Conservation (phyloP, 208 protist species). For the Trypanosoma platydactyli region DNA sequence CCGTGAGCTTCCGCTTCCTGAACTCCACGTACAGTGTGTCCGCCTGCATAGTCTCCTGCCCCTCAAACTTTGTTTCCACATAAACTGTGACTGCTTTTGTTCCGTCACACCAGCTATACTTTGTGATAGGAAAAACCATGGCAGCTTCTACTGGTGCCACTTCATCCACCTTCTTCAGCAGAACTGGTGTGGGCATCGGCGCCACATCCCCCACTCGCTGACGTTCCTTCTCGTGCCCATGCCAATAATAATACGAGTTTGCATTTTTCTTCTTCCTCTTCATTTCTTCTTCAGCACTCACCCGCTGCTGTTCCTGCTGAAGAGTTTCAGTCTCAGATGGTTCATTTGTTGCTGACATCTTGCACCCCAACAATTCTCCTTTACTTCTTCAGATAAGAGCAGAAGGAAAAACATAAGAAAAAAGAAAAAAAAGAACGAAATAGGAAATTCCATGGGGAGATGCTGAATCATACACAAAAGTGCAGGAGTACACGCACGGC, state of each 20-base stretch:
- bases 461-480: neutral
- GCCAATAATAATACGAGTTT: slow-evolving; percentile 90
- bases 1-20: slow-evolving; percentile 29
- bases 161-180: slow-evolving; percentile 52
- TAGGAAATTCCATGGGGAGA: neutral
- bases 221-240: slow-evolving; percentile 82
- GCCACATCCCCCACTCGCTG: slow-evolving; percentile 82
- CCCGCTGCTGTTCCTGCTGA: slow-evolving; percentile 5
- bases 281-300: neutral
- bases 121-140: slow-evolving; percentile 32
- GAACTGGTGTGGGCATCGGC: slow-evolving; percentile 62
- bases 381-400: neutral
- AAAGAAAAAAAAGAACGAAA: slow-evolving; percentile 1
- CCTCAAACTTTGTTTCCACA: slow-evolving; percentile 48
- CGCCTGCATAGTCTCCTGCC: slow-evolving; percentile 38
- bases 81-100: slow-evolving; percentile 73
- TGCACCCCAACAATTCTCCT: neutral
- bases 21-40: slow-evolving; percentile 45
- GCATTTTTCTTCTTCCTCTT: slow-evolving; percentile 38
- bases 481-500: too few relatives aligned
- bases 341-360: neutral
- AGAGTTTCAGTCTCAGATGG: neutral
- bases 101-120: slow-evolving; percentile 77
- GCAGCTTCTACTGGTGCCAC: slow-evolving; percentile 1
- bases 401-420: neutral